Conservation (phyloP, 2,329 filamentous ascomycete genomes). For the Stagonosporopsis vannaccii region DNA sequence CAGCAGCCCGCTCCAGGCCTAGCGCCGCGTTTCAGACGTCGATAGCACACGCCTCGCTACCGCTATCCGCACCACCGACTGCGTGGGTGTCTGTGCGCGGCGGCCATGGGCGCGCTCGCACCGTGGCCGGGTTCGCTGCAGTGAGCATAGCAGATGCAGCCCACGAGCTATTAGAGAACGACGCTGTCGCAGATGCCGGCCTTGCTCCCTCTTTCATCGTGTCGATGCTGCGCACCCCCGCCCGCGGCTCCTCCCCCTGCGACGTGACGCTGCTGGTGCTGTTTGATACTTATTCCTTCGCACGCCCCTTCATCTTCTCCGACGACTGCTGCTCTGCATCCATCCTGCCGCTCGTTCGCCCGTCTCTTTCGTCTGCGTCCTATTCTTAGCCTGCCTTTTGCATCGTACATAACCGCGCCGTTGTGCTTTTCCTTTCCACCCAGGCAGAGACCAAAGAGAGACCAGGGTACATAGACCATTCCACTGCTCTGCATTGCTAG, state of each 20-base stretch:
- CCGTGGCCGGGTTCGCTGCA: background rate
- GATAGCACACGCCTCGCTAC: constrained; percentile 32
- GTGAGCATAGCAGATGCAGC: background rate
- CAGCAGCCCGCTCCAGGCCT: constrained; percentile 4
- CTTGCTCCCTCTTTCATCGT: constrained; percentile 15
- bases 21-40: constrained; percentile 18
- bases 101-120: constrained; percentile 13
- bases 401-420: constrained; percentile 4
- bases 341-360: constrained; percentile 32
- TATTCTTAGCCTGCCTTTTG: constrained; percentile 19
- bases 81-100: constrained; percentile 8
- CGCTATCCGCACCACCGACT: constrained; percentile 16
- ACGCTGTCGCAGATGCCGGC: constrained; percentile 21
- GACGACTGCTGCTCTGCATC: constrained; percentile 30
- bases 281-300: constrained; percentile 44
- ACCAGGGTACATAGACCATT: constrained; percentile 13
- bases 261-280: constrained; percentile 17
- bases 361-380: constrained; percentile 23
- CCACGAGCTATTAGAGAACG: constrained; percentile 13
- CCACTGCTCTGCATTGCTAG: constrained; percentile 7
- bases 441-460: constrained; percentile 1
- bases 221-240: constrained; percentile 24
- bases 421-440: constrained; percentile 1
- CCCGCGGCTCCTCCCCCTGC: constrained; percentile 5
- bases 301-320: constrained; percentile 25